These are phyloP conservation scores for Gnomoniopsis smithogilvyi DNA, from an alignment of 2,329 filamentous ascomycete genomes.

Conservation along the genomic window DNA sequence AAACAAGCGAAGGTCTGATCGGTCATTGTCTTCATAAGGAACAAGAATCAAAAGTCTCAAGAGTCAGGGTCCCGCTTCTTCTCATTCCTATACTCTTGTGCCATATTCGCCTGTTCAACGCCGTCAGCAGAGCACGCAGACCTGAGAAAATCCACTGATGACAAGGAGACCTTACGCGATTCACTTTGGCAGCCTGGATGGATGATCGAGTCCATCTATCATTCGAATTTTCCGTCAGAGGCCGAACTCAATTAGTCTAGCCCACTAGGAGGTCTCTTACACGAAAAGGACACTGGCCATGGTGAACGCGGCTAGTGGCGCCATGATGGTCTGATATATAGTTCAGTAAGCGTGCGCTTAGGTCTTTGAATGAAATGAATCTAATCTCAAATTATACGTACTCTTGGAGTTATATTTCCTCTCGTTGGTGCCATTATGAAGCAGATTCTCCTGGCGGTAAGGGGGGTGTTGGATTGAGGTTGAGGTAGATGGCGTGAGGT, in stretches of 20 bases:
- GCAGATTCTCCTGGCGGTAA: not conserved
- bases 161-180: conserved; percentile 9
- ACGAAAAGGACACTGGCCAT: conserved; percentile 17
- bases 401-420: conserved; percentile 14
- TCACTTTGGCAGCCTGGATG: conserved; percentile 17
- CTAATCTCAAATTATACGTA: not conserved
- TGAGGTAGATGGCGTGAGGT: not conserved
- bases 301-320: conserved; percentile 16
- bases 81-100: conserved; percentile 6
- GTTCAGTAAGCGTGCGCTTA: not conserved
- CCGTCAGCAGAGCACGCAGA: not conserved
- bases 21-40: not conserved
- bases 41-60: not conserved
- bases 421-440: conserved; percentile 11
- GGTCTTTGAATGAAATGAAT: not conserved
- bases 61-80: not conserved
- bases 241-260: not conserved
- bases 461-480: not conserved
- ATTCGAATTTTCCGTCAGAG: not conserved
- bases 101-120: conserved; percentile 2
- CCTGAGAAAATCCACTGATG: too few relatives aligned
- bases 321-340: conserved; percentile 11
- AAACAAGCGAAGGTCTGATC: too few relatives aligned
- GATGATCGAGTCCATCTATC: conserved; percentile 16
- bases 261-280: not conserved